Evolutionary conservation across 257 asterid genomes (phyloP).

Genomic region (Nicotiana tabacum): DNA sequence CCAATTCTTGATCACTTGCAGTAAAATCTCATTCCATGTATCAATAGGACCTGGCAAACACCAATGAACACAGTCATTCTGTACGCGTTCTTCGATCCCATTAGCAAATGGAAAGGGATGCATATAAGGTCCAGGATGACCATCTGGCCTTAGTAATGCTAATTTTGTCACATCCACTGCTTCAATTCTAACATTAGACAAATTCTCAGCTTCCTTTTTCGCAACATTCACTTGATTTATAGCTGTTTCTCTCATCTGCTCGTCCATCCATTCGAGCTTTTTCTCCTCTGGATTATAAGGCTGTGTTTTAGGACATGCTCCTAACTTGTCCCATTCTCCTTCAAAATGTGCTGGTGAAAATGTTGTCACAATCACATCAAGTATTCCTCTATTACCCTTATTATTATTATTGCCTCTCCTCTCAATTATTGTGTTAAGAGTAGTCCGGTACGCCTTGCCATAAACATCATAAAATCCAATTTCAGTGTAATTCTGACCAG

Average conservation of each 20-base stretch:
- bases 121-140: conserved; percentile 88
- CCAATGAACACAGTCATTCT: conserved; percentile 88
- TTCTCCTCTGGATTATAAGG: conserved; percentile 44
- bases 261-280: conserved; percentile 48
- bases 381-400: neutral
- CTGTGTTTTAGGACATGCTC: conserved; percentile 56
- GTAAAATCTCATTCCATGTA: conserved; percentile 69
- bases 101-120: conserved; percentile 60
- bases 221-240: conserved; percentile 36
- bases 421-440: conserved; percentile 29
- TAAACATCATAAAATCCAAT: conserved; percentile 52
- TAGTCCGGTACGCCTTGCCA: conserved; percentile 44
- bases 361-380: conserved; percentile 45
- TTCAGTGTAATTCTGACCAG: conserved; percentile 38
- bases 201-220: conserved; percentile 13
- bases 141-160: conserved; percentile 69
- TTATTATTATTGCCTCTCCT: conserved; percentile 1
- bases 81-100: conserved; percentile 50
- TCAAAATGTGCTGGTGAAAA: conserved; percentile 79
- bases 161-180: conserved; percentile 57
- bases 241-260: conserved; percentile 57
- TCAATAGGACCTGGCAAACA: conserved; percentile 90
- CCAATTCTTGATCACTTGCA: conserved; percentile 44
- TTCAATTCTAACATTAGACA: conserved; percentile 34
- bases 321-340: conserved; percentile 80